Base-by-base conservation (phyloP, 176 grass and related monocot species). In the Eleusine indica region DNA sequence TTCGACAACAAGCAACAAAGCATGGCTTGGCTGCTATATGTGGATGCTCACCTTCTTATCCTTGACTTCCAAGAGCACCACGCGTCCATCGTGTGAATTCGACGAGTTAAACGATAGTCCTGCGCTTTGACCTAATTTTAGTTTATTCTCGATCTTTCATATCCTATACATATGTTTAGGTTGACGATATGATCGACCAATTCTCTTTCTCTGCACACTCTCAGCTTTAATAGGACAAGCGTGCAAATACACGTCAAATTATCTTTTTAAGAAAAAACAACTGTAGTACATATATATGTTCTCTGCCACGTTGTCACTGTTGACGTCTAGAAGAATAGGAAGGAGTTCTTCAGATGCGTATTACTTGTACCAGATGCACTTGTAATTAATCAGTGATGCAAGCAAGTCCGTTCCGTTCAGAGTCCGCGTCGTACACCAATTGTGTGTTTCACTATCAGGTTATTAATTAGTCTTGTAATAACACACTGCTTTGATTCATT, bases 41-140 rank as follows among this genome's bases (percentile, higher is more conserved):
- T 80, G 64, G 67, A 47, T 47, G 18, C 41, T 70, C n/a, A 19
- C 83, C 74, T 85, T 63, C 19, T 62, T 60, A 22, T 11, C 70
- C 21, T 64, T 72, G 83, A 79, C 75, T 86, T 71, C n/a, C 12
- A 61, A 9, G 62, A 70, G 69, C 77, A 48, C 57, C 44, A 47
- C 44, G 44, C 44, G 0, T 47, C 9, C 44, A 47, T 47, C 9
- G 9, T 47, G 44, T 47, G 44, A 10, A 47, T 47, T 47, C 44
- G 11, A 47, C 44, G 44, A 47, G 44, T 47, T 47, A 10, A 47
- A 47, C 9, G 11, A 8, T 47, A 47, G 44, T 11, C 44, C 8
- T 47, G 44, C 44, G 7, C 44, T 47, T 47, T 47, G 44, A 47
- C 44, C 44, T 47, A 47, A 47, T 10, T 47, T 47, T 11, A 11